Base-by-base conservation (phyloP, 176 grass and related monocot species). In the Chloris gayana region DNA sequence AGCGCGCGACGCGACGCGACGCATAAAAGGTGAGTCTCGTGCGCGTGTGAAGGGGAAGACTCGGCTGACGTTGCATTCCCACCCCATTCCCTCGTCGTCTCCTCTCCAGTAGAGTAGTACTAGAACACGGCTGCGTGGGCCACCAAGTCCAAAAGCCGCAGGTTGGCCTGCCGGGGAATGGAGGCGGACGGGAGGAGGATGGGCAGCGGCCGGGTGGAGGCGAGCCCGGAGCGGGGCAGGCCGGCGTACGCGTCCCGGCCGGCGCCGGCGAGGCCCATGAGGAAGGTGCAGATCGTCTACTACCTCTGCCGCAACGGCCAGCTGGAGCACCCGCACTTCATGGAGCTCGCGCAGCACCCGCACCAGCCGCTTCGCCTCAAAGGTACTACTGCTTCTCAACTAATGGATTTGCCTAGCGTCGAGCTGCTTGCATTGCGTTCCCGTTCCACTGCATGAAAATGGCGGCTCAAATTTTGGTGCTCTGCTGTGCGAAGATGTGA, bases 251-350 rank as follows among this genome's bases (percentile, higher is more conserved):
- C 85, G 73, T 5, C 87, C 63, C 78, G 81, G 86, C 72, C 78
- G 38, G 81, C 84, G 45, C 83, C 89, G 68, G 86, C 86, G 18
- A 77, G 87, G 79, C 84, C 82, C 56, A 82, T 92, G 84, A 53
- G 84, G 80, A 91, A 74, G 77, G 85, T 98, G 85, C 95, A 98
- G 77, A 88, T 98, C 69, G 79, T 98, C 70, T 98, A 98, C 90
- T 98, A 98, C 60, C 92, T 98, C 70, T 89, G 92, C 91, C 83
- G 95, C 53, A 98, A 93, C 79, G 95, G 95, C 0, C 95, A 98
- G 75, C 84, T 98, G 64, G 95, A 98, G 86, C 95, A 98, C 88
- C 95, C 95, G 1, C 95, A 98, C 80, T 95, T 95, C 84, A 89
- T 98, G 90, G 95, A 98, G 92, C 84, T 98, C 53, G 71, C 92